Percentiles rank a stretch among this genome's conserved stretches.
phyloP scores from a whole-genome alignment of 306 rosid species.

The Dalbergia oliveri region DNA sequence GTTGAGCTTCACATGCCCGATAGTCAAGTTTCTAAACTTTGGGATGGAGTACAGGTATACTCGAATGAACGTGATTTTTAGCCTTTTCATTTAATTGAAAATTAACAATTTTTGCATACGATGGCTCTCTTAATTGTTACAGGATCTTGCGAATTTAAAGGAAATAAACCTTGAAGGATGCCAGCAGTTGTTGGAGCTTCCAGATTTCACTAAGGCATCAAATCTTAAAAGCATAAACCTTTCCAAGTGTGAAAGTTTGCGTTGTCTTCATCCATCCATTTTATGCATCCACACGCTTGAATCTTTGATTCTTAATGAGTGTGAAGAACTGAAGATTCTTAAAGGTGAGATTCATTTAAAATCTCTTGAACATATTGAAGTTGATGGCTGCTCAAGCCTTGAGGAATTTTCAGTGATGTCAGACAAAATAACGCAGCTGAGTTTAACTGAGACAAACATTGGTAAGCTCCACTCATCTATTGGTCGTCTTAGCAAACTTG shows the following conservation, averaged over 20 bases:
- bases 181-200: not conserved
- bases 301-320: rapidly evolving
- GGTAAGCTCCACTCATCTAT: too few relatives aligned
- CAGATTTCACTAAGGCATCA: not conserved
- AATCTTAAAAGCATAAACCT: not conserved
- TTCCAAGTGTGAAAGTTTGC: rapidly evolving
- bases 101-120: not conserved
- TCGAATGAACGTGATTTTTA: not conserved
- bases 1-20: not conserved
- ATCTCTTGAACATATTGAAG: not conserved
- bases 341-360: not conserved
- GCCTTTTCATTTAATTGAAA: too few relatives aligned
- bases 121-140: not conserved
- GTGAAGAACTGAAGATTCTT: not conserved
- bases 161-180: rapidly evolving
- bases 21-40: conserved; percentile 2
- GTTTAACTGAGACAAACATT: too few relatives aligned
- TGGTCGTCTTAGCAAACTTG: too few relatives aligned
- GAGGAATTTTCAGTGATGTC: not conserved
- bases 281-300: not conserved
- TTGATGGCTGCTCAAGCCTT: not conserved
- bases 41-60: conserved; percentile 3
- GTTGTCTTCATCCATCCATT: not conserved
- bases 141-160: conserved; percentile 12
- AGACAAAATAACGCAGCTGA: rapidly evolving